phyloP scores from a whole-genome alignment of 1,139 yeast genomes.

The Suhomyces kunorum region DNA sequence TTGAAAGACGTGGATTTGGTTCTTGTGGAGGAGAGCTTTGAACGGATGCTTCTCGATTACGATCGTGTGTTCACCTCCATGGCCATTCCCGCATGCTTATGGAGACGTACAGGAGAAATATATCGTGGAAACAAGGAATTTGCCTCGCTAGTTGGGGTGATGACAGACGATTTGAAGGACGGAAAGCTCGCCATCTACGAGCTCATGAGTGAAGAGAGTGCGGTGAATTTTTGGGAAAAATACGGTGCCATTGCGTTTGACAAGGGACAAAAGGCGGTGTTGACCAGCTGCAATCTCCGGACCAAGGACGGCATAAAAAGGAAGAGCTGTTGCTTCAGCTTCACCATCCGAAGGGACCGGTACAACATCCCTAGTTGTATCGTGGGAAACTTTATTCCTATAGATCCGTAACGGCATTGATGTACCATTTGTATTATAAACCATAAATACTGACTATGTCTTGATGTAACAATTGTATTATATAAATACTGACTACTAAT shows the following conservation, averaged over 20 bases:
- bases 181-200: constrained; percentile 93
- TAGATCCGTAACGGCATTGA: constrained; percentile 38
- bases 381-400: constrained; percentile 93
- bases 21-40: constrained; percentile 91
- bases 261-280: constrained; percentile 91
- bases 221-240: constrained; percentile 98
- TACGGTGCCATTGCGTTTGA: constrained; percentile 97
- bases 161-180: constrained; percentile 87
- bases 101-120: constrained; percentile 97
- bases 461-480: too few species aligned
- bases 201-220: constrained; percentile 93
- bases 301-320: constrained; percentile 81
- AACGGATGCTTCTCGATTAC: constrained; percentile 87
- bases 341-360: constrained; percentile 88
- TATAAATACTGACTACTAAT: too few species aligned
- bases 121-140: constrained; percentile 95
- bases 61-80: constrained; percentile 95
- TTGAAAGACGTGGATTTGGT: constrained; percentile 90
- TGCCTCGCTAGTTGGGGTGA: constrained; percentile 92
- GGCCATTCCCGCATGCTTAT: constrained; percentile 97
- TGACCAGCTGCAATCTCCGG: constrained; percentile 86
- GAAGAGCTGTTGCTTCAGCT: constrained; percentile 89
- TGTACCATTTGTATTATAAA: too few species aligned
- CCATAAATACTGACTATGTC: too few species aligned
- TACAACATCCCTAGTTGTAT: constrained; percentile 96